These are phyloP conservation scores for Aphanomyces cochlioides DNA, from an alignment of 352 stramenopile species.

Conservation along the genomic window DNA sequence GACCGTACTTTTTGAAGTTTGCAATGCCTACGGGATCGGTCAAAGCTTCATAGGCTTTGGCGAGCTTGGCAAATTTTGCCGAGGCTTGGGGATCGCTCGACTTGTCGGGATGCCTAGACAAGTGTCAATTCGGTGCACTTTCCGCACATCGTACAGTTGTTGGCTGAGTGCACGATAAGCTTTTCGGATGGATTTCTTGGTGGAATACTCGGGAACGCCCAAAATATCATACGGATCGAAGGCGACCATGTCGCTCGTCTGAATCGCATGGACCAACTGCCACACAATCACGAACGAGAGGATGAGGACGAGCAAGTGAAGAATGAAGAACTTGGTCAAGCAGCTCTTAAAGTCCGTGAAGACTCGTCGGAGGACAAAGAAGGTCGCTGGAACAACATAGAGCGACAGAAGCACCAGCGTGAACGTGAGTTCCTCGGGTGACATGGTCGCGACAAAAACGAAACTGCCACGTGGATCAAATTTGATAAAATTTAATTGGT, in stretches of 20 bases:
- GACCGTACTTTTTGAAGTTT: slow-evolving; percentile 77
- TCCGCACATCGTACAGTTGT: slow-evolving; percentile 35
- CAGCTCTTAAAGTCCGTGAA: slow-evolving; percentile 45
- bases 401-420: slow-evolving; percentile 72
- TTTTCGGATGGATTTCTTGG: slow-evolving; percentile 64
- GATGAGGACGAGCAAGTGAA: slow-evolving; percentile 30
- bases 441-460: neutral
- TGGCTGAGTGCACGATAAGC: slow-evolving; percentile 63
- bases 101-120: slow-evolving; percentile 65
- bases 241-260: slow-evolving; percentile 51
- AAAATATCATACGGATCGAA: slow-evolving; percentile 88
- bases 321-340: slow-evolving; percentile 22
- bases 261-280: slow-evolving; percentile 49
- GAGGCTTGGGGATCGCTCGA: slow-evolving; percentile 44
- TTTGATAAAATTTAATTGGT: slow-evolving; percentile 13
- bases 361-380: slow-evolving; percentile 56
- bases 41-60: slow-evolving; percentile 84
- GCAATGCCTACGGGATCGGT: slow-evolving; percentile 63
- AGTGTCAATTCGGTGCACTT: neutral
- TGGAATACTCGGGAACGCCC: slow-evolving; percentile 52
- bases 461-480: neutral
- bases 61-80: slow-evolving; percentile 60
- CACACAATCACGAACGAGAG: slow-evolving; percentile 53
- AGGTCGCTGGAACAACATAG: slow-evolving; percentile 58
- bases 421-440: slow-evolving; percentile 41